A percentile compares a stretch with the other conserved stretches of the same genome.
Evolutionary conservation across 495 filamentous ascomycete genomes (phyloP).

Genomic region (Trichoderma gamsii): DNA sequence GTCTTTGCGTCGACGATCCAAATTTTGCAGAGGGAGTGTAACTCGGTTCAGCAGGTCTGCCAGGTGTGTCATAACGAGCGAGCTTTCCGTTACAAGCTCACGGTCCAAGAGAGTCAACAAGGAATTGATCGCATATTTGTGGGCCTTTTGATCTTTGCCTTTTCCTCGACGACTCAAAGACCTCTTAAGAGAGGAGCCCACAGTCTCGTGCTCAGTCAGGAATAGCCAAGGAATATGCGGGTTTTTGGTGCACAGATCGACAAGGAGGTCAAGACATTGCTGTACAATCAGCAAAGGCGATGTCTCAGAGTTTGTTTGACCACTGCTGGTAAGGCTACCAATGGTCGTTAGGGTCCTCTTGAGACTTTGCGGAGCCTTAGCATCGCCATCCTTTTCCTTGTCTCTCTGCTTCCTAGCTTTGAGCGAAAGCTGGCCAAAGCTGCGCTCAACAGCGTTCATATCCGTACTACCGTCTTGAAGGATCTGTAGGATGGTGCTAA

Average conservation of each 20-base stretch:
- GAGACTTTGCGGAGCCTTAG: slow-evolving; percentile 71
- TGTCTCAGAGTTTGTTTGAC: slow-evolving; percentile 62
- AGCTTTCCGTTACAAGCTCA: slow-evolving; percentile 89
- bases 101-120: slow-evolving; percentile 83
- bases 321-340: slow-evolving; percentile 36
- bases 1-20: slow-evolving; percentile 78
- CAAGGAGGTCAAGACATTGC: slow-evolving; percentile 80
- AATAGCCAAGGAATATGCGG: slow-evolving; percentile 82
- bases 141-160: slow-evolving; percentile 70
- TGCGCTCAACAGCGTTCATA: slow-evolving; percentile 87
- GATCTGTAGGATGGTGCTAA: slow-evolving; percentile 86
- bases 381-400: slow-evolving; percentile 33
- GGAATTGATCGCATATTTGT: slow-evolving; percentile 87
- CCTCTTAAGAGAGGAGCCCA: slow-evolving; percentile 63
- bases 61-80: slow-evolving; percentile 87
- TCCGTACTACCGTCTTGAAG: slow-evolving; percentile 95
- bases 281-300: slow-evolving; percentile 93
- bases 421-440: slow-evolving; percentile 85
- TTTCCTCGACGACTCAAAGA: slow-evolving; percentile 79
- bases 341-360: slow-evolving; percentile 63
- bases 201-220: slow-evolving; percentile 86
- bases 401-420: slow-evolving; percentile 75
- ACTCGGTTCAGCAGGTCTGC: slow-evolving; percentile 80
- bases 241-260: slow-evolving; percentile 74
- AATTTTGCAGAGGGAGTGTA: slow-evolving; percentile 74